Evolutionary conservation across 441 rosid genomes (phyloP), one percentile per base, ranked within the genome.

Genomic region (Adansonia grandidieri): DNA sequence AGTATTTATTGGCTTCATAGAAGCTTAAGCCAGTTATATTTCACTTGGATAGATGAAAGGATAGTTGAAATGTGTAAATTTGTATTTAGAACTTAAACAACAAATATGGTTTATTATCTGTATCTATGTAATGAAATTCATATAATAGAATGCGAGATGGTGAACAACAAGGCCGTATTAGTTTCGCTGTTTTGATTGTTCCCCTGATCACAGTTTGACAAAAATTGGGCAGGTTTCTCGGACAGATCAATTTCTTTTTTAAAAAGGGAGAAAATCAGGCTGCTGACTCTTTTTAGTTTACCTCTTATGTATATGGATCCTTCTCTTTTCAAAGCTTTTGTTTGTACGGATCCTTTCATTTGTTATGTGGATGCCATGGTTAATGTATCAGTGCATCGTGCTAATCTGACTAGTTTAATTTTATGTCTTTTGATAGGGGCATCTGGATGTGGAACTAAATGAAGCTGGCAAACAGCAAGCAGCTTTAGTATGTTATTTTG

Each of bases 381-480:
- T 77, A 60, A 51, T n/a, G 48, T 32, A 71, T 28, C 61, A 14
- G 44, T 28, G 1, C n/a, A 71, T 53, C 10, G 32, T 47, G 53
- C 7, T 48, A 20, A 42, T 20, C 10, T 45, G 19, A 63, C 67
- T 60, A 15, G 19, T 56, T 44, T 40, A 17, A 53, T 54, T 28
- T 17, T 22, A 9, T 66, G 14, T 51, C 6, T 63, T 64, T 73
- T 58, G 47, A 28, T 62, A 88, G 91, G 91, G 95, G 53, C 92
- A 91, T 74, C 73, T 85, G 32, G 90, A 88, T 86, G 88, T 89
- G 82, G 89, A 88, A 71, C 62, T 89, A 48, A 91, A 89, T 78
- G 89, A 86, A 79, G 85, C 77, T 73, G 95, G 91, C 78, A 87
- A 86, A 70, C 74, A 71, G 81, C 91, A 88, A 81, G 91, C 95